Conservation (phyloP, 2,329 filamentous ascomycete species). For the Dothistroma septosporum region DNA sequence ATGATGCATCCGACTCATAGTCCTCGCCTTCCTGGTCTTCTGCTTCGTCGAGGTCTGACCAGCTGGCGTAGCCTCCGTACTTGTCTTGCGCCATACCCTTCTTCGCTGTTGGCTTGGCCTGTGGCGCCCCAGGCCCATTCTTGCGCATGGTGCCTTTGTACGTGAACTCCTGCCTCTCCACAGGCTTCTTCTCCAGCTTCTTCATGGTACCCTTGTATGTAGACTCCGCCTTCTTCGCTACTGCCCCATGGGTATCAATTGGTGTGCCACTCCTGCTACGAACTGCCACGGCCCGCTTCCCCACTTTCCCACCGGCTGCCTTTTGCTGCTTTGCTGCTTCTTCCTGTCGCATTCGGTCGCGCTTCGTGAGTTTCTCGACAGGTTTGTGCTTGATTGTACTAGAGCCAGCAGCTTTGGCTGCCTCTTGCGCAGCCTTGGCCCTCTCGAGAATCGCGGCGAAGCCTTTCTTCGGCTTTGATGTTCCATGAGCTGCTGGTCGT, state of each 20-base stretch:
- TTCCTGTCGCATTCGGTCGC: constrained; percentile 45
- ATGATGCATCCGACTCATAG: constrained; percentile 66
- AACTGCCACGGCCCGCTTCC: constrained; percentile 22
- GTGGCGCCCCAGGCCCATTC: constrained; percentile 34
- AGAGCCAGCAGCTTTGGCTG: constrained; percentile 54
- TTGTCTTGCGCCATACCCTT: constrained; percentile 33
- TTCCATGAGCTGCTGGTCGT: constrained; percentile 17
- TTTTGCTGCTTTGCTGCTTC: constrained; percentile 44
- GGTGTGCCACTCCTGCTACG: constrained; percentile 30
- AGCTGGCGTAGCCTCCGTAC: constrained; percentile 40
- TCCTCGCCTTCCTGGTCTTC: constrained; percentile 60
- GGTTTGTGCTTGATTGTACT: constrained; percentile 73
- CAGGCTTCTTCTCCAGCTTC: constrained; percentile 36
- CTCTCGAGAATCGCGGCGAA: constrained; percentile 71
- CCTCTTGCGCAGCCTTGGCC: constrained; percentile 61
- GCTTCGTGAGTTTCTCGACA: constrained; percentile 59
- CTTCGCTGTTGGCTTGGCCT: constrained; percentile 36
- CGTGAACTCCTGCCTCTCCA: constrained; percentile 23
- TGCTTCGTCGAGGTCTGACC: constrained; percentile 39
- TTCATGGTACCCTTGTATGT: constrained; percentile 37
- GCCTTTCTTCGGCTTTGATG: constrained; percentile 56
- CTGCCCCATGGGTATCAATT: constrained; percentile 17
- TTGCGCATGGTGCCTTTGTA: constrained; percentile 48
- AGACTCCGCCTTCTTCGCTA: constrained; percentile 27
- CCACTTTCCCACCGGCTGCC: constrained; percentile 32